Evolutionary conservation across 228 moss, liverwort and hornwort species (phyloP).

Genomic region (Sphagnum fallax): DNA sequence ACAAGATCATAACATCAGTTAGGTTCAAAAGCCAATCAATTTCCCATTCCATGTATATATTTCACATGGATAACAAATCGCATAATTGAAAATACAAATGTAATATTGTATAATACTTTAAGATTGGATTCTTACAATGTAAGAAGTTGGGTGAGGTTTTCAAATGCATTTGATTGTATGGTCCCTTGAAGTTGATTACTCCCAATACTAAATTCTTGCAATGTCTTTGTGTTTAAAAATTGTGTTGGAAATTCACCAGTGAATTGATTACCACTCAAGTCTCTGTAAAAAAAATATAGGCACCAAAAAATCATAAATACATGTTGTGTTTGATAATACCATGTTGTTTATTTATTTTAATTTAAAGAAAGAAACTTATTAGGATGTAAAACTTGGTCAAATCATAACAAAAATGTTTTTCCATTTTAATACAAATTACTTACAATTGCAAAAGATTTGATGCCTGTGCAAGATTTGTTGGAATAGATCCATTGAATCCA

Average conservation of each 20-base stretch:
- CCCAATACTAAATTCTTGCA: neutral
- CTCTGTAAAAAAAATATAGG: neutral
- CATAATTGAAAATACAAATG: no score
- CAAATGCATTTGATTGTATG: constrained; percentile 1
- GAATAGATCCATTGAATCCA: constrained; percentile 9
- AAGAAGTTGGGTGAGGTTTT: neutral
- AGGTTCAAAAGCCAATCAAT: no score
- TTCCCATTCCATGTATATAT: no score
- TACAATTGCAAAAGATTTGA: constrained; percentile 4
- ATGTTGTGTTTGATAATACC: no score
- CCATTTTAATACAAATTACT: neutral
- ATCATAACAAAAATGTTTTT: no score
- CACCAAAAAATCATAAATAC: no score
- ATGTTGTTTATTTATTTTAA: no score
- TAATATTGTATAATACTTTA: neutral
- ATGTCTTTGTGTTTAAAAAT: neutral
- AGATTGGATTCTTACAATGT: neutral
- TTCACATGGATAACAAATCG: no score
- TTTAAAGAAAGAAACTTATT: no score
- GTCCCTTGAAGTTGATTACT: constrained; percentile 4
- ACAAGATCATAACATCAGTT: neutral
- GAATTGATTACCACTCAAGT: constrained; percentile 1
- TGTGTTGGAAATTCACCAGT: constrained; percentile 9
- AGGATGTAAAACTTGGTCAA: no score
- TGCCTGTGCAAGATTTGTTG: neutral